phyloP scores from a whole-genome alignment of 148 eudicot genomes.

The Simmondsia chinensis region DNA sequence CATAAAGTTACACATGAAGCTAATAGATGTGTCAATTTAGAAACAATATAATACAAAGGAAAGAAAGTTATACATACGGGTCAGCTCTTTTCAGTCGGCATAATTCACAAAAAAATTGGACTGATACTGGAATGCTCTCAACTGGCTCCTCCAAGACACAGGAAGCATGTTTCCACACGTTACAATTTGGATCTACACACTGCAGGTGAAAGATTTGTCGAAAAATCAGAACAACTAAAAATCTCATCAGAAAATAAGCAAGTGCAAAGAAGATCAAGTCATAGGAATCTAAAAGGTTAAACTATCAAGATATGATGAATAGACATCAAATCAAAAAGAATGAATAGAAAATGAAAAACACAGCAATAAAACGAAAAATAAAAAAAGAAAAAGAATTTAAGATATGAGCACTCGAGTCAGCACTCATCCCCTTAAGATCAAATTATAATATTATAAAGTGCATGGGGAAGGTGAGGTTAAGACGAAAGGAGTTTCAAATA shows the following conservation, averaged over 20 bases:
- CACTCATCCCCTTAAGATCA: too few species aligned
- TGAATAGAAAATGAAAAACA: background rate
- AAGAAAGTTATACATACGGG: slow-evolving; percentile 57
- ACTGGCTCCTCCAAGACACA: slow-evolving; percentile 65
- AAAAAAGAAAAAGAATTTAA: background rate
- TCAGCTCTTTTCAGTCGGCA: slow-evolving; percentile 87
- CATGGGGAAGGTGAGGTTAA: too few species aligned
- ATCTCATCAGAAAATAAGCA: slow-evolving; percentile 5
- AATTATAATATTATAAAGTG: too few species aligned
- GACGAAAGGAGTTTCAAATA: too few species aligned
- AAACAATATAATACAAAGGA: slow-evolving; percentile 1
- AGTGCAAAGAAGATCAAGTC: background rate
- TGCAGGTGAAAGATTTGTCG: too few species aligned
- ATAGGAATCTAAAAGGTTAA: too few species aligned
- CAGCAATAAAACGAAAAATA: background rate
- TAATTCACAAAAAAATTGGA: slow-evolving; percentile 53
- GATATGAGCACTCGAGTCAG: too few species aligned
- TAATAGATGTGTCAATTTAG: too few species aligned
- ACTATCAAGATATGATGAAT: too few species aligned
- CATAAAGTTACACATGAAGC: too few species aligned
- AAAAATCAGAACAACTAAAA: too few species aligned
- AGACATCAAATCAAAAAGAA: background rate
- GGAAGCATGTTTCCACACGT: slow-evolving; percentile 64
- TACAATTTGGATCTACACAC: slow-evolving; percentile 75
- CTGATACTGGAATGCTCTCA: slow-evolving; percentile 34